Percentiles rank a stretch among this genome's conserved stretches.
These are phyloP conservation scores for Uronychia setigera DNA, from an alignment of 73 alveolate species.

Conservation along the genomic window DNA sequence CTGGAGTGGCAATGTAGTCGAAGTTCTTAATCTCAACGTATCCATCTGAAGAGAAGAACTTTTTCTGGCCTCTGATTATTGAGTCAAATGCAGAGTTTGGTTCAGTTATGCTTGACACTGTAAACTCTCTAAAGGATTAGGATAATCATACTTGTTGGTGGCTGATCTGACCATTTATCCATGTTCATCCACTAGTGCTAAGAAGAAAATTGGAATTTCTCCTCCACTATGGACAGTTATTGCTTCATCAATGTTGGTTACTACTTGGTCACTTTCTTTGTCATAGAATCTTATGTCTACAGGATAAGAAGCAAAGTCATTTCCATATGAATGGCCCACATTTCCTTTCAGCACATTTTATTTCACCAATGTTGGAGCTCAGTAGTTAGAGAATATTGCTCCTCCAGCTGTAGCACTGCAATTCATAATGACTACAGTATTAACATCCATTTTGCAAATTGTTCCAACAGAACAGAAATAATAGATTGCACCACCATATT, in stretches of 20 bases:
- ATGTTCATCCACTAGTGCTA: not conserved
- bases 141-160: not conserved
- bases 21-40: not conserved
- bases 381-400: not conserved
- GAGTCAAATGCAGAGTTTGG: not conserved
- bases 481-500: too few relatives aligned
- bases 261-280: not conserved
- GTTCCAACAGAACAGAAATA: too few relatives aligned
- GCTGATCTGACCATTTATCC: not conserved
- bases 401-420: conserved; percentile 7
- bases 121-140: not conserved
- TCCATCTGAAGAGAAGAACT: not conserved
- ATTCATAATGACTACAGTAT: too few relatives aligned
- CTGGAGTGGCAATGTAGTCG: not conserved
- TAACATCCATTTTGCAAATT: too few relatives aligned
- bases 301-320: conserved; percentile 1
- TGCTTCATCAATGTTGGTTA: not conserved
- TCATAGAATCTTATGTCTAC: not conserved
- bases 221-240: not conserved
- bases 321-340: not conserved
- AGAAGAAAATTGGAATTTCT: not conserved
- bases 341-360: not conserved
- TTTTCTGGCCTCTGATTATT: not conserved
- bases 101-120: not conserved
- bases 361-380: not conserved